Evolutionary conservation across 495 filamentous ascomycete species (phyloP).

Genomic region (Apiosordaria backusii): DNA sequence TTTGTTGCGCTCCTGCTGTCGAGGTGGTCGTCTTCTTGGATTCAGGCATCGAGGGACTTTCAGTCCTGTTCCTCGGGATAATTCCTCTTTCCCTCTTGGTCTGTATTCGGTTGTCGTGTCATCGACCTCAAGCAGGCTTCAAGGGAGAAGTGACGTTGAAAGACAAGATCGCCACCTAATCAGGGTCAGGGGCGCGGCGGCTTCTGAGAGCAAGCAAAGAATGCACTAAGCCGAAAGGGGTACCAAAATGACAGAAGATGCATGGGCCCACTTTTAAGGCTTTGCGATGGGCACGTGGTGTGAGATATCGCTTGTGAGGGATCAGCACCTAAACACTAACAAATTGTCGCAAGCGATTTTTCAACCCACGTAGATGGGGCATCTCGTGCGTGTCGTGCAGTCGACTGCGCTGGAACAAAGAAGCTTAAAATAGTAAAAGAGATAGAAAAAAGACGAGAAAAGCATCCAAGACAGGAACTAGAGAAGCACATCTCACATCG

Average conservation of each 20-base stretch:
- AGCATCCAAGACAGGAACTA: neutral
- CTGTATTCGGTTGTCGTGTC: neutral
- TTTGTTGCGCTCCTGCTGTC: conserved; percentile 7
- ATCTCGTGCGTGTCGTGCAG: neutral
- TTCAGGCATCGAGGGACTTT: conserved; percentile 9
- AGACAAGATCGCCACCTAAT: neutral
- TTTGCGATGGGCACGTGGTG: too few relatives aligned
- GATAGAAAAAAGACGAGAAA: neutral
- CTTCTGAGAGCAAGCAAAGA: neutral
- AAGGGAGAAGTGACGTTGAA: neutral
- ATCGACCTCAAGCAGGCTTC: neutral
- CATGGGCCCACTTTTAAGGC: neutral
- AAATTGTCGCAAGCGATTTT: too few relatives aligned
- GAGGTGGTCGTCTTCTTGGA: neutral
- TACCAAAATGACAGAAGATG: conserved; percentile 7
- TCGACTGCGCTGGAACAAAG: neutral
- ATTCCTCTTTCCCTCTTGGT: neutral
- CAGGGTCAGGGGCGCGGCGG: neutral
- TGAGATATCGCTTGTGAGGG: too few relatives aligned
- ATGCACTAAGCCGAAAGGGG: conserved; percentile 6
- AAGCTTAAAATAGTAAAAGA: neutral
- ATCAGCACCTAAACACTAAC: too few relatives aligned
- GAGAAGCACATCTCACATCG: neutral
- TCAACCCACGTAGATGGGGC: too few relatives aligned
- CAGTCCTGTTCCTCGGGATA: neutral